Percentiles rank a stretch among this genome's conserved stretches.
Conservation (phyloP, 345 rosid species). For the Corchorus olitorius region DNA sequence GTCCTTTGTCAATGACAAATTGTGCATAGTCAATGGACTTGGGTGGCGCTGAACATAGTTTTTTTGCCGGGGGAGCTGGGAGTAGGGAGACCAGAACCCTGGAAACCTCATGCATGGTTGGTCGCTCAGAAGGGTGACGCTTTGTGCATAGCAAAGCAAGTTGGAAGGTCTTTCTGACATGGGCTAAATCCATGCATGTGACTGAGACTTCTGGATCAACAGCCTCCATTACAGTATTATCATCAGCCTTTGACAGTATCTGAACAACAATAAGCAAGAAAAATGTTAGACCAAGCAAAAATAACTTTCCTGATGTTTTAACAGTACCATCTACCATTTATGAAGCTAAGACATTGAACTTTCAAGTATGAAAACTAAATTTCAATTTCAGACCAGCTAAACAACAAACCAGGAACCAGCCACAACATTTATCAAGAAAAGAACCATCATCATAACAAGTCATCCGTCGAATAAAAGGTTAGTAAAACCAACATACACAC, state of each 20-base stretch:
- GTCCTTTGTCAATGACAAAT: conserved; percentile 47
- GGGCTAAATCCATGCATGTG: conserved; percentile 67
- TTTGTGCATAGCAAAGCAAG: conserved; percentile 84
- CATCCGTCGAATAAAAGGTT: neutral
- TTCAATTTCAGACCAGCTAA: neutral
- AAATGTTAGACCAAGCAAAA: neutral
- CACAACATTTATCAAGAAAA: neutral
- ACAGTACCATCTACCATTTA: neutral
- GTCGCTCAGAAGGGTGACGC: conserved; percentile 69
- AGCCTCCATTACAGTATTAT: conserved; percentile 87
- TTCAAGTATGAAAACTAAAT: neutral
- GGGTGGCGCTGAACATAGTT: conserved; percentile 30
- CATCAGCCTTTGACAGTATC: conserved; percentile 77
- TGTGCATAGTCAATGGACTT: conserved; percentile 52
- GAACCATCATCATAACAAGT: neutral
- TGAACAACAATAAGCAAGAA: conserved; percentile 19
- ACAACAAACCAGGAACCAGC: neutral
- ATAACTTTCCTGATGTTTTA: neutral
- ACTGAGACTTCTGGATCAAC: conserved; percentile 87
- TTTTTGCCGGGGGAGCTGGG: conserved; percentile 58
- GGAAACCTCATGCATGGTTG: conserved; percentile 89
- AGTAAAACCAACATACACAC: neutral
- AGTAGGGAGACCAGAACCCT: conserved; percentile 67
- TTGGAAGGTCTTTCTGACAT: conserved; percentile 69
- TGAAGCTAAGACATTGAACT: neutral